Evolutionary conservation across 371 early-diverging fungal species (phyloP).

Genomic region (Apophysomyces variabilis): DNA sequence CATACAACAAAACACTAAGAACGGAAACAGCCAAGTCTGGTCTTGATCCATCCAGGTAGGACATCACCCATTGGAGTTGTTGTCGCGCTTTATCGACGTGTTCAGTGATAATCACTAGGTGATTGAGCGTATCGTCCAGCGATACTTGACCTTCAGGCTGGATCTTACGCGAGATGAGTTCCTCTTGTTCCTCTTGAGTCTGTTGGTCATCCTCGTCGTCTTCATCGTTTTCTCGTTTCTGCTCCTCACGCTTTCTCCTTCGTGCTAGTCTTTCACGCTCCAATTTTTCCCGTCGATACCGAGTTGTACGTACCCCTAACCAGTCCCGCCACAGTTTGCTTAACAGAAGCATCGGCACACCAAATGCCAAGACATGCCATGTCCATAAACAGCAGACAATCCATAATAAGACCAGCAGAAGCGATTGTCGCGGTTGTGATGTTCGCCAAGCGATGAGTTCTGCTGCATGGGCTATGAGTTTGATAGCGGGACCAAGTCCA

Average conservation of each 20-base stretch:
- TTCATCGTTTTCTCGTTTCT: constrained; percentile 20
- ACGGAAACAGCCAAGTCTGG: constrained; percentile 26
- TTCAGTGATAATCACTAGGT: constrained; percentile 34
- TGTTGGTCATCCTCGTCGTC: constrained; percentile 25
- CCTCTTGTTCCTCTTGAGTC: constrained; percentile 31
- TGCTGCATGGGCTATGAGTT: constrained; percentile 11
- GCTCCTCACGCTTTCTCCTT: constrained; percentile 21
- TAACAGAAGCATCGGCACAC: constrained; percentile 29
- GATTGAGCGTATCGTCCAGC: constrained; percentile 48
- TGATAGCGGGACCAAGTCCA: constrained; percentile 33
- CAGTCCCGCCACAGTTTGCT: constrained; percentile 36
- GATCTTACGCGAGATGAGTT: constrained; percentile 36
- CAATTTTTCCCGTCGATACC: constrained; percentile 33
- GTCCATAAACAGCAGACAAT: constrained; percentile 39
- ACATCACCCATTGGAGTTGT: background rate
- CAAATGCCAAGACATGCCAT: constrained; percentile 30
- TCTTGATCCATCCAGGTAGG: constrained; percentile 31
- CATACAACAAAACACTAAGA: constrained; percentile 33
- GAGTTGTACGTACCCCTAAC: constrained; percentile 28
- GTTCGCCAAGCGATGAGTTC: constrained; percentile 31
- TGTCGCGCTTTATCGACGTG: constrained; percentile 25
- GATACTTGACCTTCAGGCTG: constrained; percentile 35
- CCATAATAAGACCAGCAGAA: constrained; percentile 35
- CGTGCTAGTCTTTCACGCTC: constrained; percentile 29
- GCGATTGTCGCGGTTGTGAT: constrained; percentile 28